Evolutionary conservation across 1,284 basidiomycete species (phyloP).

Genomic region (Leucoagaricus sp.): DNA sequence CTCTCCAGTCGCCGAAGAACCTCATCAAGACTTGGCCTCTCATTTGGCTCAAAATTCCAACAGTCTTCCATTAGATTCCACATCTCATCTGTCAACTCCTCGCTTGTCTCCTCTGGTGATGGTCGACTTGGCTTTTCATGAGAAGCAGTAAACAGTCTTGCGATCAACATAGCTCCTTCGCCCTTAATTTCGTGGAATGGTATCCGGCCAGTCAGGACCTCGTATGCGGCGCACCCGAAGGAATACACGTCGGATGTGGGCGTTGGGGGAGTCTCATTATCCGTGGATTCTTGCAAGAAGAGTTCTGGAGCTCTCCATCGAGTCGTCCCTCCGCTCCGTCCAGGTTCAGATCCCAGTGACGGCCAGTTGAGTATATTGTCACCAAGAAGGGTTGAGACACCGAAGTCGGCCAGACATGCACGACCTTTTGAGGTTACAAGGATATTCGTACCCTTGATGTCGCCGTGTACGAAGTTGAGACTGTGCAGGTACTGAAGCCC

Average conservation of each 20-base stretch:
- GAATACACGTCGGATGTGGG: slow-evolving; percentile 29
- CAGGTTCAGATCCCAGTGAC: slow-evolving; percentile 13
- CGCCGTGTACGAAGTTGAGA: slow-evolving; percentile 14
- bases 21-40: slow-evolving; percentile 13
- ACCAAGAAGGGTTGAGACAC: slow-evolving; percentile 26
- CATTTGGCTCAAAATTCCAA: slow-evolving; percentile 15
- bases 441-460: slow-evolving; percentile 25
- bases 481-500: slow-evolving; percentile 15
- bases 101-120: background rate
- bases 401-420: slow-evolving; percentile 34
- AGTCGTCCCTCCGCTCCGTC: slow-evolving; percentile 21
- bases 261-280: slow-evolving; percentile 9
- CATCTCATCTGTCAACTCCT: slow-evolving; percentile 16
- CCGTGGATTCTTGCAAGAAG: slow-evolving; percentile 14
- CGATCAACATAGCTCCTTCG: background rate
- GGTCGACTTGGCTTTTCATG: slow-evolving; percentile 16
- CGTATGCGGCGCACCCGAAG: slow-evolving; percentile 28
- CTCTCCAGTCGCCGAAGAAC: slow-evolving; percentile 7
- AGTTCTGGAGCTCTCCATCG: slow-evolving; percentile 27
- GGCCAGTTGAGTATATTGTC: slow-evolving; percentile 17
- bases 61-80: slow-evolving; percentile 19
- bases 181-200: slow-evolving; percentile 16
- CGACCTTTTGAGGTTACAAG: slow-evolving; percentile 24
- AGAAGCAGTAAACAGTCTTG: slow-evolving; percentile 9
- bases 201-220: slow-evolving; percentile 21